These are phyloP conservation scores for Pleurotus djamor DNA, from an alignment of 768 basidiomycete genomes.

Conservation along the genomic window DNA sequence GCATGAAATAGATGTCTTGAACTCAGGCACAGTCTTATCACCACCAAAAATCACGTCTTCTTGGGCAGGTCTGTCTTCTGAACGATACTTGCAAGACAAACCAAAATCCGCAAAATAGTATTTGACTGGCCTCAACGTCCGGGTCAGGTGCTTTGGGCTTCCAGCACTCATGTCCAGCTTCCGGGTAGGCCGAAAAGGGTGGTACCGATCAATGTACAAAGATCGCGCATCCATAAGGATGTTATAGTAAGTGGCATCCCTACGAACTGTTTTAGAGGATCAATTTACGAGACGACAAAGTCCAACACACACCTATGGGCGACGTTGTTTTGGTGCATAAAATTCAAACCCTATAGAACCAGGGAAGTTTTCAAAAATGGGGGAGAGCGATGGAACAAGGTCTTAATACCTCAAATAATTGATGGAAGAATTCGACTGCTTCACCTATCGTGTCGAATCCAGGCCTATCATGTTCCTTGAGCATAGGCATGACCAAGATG, in stretches of 20 bases:
- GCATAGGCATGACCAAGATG: conserved; percentile 26
- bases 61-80: conserved; percentile 18
- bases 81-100: conserved; percentile 21
- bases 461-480: conserved; percentile 19
- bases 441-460: conserved; percentile 32
- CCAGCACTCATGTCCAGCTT: conserved; percentile 9
- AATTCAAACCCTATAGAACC: conserved; percentile 23
- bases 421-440: conserved; percentile 25
- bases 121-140: conserved; percentile 13
- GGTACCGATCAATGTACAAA: neutral
- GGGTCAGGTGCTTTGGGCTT: conserved; percentile 5
- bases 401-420: conserved; percentile 25
- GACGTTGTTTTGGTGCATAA: conserved; percentile 17
- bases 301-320: conserved; percentile 6
- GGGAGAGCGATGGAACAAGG: neutral
- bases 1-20: conserved; percentile 14
- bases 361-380: too few species aligned
- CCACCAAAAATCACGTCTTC: conserved; percentile 31
- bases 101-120: conserved; percentile 29
- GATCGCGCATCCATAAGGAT: conserved; percentile 8
- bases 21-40: conserved; percentile 36
- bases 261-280: neutral
- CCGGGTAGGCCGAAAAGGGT: neutral
- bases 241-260: neutral
- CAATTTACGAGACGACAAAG: neutral